phyloP scores from a whole-genome alignment of 2,329 filamentous ascomycete genomes.

The Elsinoe perseae region DNA sequence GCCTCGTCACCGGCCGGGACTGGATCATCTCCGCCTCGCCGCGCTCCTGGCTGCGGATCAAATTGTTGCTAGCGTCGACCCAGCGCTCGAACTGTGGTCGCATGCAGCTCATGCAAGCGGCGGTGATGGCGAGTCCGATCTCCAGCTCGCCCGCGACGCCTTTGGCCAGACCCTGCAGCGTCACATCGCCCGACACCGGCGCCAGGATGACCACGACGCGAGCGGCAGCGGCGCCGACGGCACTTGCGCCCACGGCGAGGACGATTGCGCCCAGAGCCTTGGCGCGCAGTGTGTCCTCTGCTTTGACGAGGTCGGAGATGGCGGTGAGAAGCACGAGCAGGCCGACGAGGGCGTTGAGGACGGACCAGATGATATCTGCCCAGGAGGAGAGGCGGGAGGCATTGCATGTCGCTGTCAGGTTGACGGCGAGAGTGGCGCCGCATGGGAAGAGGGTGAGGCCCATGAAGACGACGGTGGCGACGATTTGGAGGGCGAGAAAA shows the following conservation, averaged over 20 bases:
- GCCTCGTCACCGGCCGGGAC: slow-evolving; percentile 1
- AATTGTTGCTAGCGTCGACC: background rate
- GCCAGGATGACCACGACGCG: background rate
- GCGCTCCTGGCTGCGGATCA: background rate
- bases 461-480: slow-evolving; percentile 4
- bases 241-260: background rate
- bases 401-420: slow-evolving; percentile 1
- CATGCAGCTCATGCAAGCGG: background rate
- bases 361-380: background rate
- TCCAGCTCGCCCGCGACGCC: background rate
- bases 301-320: slow-evolving; percentile 1
- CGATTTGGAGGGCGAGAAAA: background rate
- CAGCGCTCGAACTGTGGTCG: background rate
- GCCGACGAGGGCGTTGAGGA: background rate
- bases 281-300: background rate
- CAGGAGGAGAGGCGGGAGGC: background rate
- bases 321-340: slow-evolving; percentile 4
- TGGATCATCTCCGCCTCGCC: background rate
- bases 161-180: background rate
- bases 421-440: slow-evolving; percentile 9
- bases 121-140: background rate
- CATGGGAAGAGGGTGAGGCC: slow-evolving; percentile 13
- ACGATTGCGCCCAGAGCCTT: background rate
- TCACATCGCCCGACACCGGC: background rate
- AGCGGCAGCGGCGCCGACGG: background rate